Evolutionary conservation across 2,329 filamentous ascomycete species (phyloP).

Genomic region (Fusarium chaquense): DNA sequence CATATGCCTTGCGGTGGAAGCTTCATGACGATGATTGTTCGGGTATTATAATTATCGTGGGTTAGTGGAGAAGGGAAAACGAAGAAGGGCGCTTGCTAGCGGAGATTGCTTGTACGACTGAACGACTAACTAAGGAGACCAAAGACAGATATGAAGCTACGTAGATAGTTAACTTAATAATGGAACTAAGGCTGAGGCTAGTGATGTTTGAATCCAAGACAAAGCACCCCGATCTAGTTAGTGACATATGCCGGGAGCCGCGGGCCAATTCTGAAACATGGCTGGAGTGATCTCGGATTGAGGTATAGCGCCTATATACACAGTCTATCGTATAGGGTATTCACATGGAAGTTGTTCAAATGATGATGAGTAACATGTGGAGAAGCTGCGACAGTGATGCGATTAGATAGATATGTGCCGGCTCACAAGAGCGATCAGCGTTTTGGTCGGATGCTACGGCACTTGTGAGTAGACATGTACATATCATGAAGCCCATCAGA

Average conservation of each 20-base stretch:
- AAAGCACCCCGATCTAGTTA: slow-evolving; percentile 33
- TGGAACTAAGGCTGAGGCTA: slow-evolving; percentile 20
- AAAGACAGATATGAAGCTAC: slow-evolving; percentile 16
- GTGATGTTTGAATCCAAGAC: slow-evolving; percentile 30
- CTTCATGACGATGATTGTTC: slow-evolving; percentile 9
- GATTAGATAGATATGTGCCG: neutral
- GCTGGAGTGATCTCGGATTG: slow-evolving; percentile 14
- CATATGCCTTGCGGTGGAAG: slow-evolving; percentile 10
- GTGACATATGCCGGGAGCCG: slow-evolving; percentile 30
- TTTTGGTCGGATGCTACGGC: neutral
- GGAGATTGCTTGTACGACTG: slow-evolving; percentile 34
- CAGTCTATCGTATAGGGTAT: neutral
- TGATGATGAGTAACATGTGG: neutral
- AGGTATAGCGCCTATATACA: neutral
- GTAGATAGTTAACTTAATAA: slow-evolving; percentile 19
- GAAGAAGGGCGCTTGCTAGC: neutral
- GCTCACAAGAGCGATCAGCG: neutral
- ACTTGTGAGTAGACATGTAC: neutral
- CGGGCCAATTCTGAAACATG: slow-evolving; percentile 18
- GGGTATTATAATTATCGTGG: neutral
- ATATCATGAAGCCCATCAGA: slow-evolving; percentile 7
- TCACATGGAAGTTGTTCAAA: neutral
- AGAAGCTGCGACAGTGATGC: neutral
- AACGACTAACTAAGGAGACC: slow-evolving; percentile 17
- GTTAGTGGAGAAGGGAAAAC: neutral